A percentile compares a stretch with the other conserved stretches of the same genome.
Evolutionary conservation across 2,329 filamentous ascomycete species (phyloP).

Genomic region (Alternaria sp.): DNA sequence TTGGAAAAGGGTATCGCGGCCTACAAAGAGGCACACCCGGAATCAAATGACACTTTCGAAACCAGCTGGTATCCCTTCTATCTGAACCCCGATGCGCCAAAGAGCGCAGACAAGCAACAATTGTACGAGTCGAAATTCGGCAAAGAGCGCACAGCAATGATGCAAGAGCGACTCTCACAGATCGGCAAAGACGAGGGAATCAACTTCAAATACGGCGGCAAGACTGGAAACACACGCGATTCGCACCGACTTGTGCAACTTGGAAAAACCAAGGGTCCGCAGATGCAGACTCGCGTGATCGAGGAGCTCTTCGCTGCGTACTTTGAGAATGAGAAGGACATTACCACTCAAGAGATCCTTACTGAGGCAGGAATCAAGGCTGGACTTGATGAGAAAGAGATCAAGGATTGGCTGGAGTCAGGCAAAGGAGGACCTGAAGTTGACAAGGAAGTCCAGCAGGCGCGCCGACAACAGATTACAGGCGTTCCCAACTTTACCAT

Average conservation of each 20-base stretch:
- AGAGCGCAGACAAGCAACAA: conserved; percentile 60
- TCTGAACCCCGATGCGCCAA: conserved; percentile 70
- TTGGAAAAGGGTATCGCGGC: conserved; percentile 73
- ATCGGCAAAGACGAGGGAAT: conserved; percentile 72
- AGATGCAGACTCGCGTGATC: conserved; percentile 55
- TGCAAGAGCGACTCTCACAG: conserved; percentile 63
- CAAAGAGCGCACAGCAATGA: conserved; percentile 63
- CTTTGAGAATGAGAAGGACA: conserved; percentile 58
- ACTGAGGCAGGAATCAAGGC: conserved; percentile 51
- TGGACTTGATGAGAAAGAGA: conserved; percentile 52
- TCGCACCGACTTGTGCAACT: conserved; percentile 76
- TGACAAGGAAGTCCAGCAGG: conserved; percentile 55
- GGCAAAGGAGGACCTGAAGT: conserved; percentile 54
- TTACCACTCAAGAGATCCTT: conserved; percentile 51
- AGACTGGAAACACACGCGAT: conserved; percentile 77
- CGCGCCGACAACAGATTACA: conserved; percentile 59
- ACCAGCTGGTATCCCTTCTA: conserved; percentile 82
- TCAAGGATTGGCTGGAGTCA: conserved; percentile 51
- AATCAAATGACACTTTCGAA: conserved; percentile 70
- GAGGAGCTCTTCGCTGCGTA: conserved; percentile 52
- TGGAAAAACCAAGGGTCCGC: conserved; percentile 60
- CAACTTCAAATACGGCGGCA: conserved; percentile 73
- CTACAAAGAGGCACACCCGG: conserved; percentile 68
- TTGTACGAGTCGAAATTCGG: conserved; percentile 70
- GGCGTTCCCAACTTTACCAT: conserved; percentile 80